phyloP scores from a whole-genome alignment of 768 basidiomycete genomes.

The Tylopilus felleus region DNA sequence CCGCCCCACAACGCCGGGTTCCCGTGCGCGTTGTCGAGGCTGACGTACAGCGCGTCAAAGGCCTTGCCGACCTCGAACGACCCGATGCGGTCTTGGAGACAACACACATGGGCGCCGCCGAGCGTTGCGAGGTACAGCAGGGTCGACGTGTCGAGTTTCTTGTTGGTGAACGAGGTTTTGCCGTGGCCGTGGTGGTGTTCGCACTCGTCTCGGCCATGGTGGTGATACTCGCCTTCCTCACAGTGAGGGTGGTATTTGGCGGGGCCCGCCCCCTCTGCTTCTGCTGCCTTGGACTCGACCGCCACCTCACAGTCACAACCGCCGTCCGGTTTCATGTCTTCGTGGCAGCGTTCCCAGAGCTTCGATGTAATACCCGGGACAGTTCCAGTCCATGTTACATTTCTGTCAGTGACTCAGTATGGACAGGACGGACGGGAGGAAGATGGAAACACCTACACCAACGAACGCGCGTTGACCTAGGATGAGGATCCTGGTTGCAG shows the following conservation, averaged over 20 bases:
- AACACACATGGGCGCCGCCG: slow-evolving; percentile 83
- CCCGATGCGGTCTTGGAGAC: slow-evolving; percentile 60
- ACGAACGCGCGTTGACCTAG: slow-evolving; percentile 84
- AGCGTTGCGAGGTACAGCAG: slow-evolving; percentile 86
- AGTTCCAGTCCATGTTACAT: slow-evolving; percentile 52
- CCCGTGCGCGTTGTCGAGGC: slow-evolving; percentile 44
- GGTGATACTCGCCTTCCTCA: no score
- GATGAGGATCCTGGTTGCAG: slow-evolving; percentile 71
- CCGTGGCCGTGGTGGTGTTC: background rate
- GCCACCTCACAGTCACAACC: background rate
- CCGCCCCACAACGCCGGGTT: slow-evolving; percentile 57
- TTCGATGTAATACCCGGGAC: slow-evolving; percentile 64
- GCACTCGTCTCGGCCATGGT: background rate
- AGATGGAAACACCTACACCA: slow-evolving; percentile 49
- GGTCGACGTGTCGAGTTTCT: slow-evolving; percentile 65
- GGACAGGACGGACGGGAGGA: background rate
- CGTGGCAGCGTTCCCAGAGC: no score
- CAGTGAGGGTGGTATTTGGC: background rate
- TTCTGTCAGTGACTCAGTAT: slow-evolving; percentile 21
- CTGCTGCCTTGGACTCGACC: no score
- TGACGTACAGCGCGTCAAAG: slow-evolving; percentile 84
- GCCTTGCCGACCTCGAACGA: slow-evolving; percentile 75
- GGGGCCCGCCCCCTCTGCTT: background rate
- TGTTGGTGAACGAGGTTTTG: slow-evolving; percentile 39
- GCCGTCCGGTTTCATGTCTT: background rate